phyloP scores from a whole-genome alignment of 2,329 filamentous ascomycete genomes.

The Verticillium nubilum region DNA sequence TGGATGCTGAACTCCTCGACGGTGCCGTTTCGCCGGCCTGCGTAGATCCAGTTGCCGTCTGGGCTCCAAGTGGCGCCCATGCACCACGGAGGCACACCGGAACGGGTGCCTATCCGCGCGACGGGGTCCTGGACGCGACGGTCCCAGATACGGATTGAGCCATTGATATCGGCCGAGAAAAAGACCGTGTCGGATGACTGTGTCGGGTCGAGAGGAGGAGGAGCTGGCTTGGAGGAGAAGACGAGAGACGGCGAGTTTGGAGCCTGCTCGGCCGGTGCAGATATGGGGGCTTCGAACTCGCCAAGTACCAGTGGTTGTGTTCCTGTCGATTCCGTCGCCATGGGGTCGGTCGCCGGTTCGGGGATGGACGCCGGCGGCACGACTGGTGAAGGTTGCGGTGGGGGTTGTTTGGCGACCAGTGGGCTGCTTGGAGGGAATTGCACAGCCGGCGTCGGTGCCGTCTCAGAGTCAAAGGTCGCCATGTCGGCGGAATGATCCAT shows the following conservation, averaged over 20 bases:
- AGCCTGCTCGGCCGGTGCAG: slow-evolving; percentile 9
- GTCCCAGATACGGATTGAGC: slow-evolving; percentile 91
- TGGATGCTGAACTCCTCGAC: slow-evolving; percentile 93
- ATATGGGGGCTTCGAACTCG: slow-evolving; percentile 1
- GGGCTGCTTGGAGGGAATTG: slow-evolving; percentile 4
- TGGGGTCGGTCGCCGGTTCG: background rate
- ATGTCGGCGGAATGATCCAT: slow-evolving; percentile 38
- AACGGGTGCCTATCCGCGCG: slow-evolving; percentile 69
- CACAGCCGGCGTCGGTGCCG: slow-evolving; percentile 10
- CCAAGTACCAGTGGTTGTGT: background rate
- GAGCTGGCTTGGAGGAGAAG: slow-evolving; percentile 29
- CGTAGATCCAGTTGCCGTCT: slow-evolving; percentile 93
- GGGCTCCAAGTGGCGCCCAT: slow-evolving; percentile 97
- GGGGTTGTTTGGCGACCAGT: background rate
- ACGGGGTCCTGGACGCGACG: slow-evolving; percentile 69
- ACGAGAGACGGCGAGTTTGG: slow-evolving; percentile 28
- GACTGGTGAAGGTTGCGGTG: slow-evolving; percentile 5
- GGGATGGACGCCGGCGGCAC: slow-evolving; percentile 2
- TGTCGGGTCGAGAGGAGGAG: slow-evolving; percentile 43
- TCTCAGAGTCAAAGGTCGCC: slow-evolving; percentile 23
- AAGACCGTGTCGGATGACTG: slow-evolving; percentile 74
- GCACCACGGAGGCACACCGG: slow-evolving; percentile 87
- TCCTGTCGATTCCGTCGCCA: background rate
- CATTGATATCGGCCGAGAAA: slow-evolving; percentile 82
- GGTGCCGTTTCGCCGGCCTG: slow-evolving; percentile 81